Percentiles rank a stretch among this genome's conserved stretches.
Evolutionary conservation across 179 eudicot genomes (phyloP).

Genomic region (Silene coronaria): DNA sequence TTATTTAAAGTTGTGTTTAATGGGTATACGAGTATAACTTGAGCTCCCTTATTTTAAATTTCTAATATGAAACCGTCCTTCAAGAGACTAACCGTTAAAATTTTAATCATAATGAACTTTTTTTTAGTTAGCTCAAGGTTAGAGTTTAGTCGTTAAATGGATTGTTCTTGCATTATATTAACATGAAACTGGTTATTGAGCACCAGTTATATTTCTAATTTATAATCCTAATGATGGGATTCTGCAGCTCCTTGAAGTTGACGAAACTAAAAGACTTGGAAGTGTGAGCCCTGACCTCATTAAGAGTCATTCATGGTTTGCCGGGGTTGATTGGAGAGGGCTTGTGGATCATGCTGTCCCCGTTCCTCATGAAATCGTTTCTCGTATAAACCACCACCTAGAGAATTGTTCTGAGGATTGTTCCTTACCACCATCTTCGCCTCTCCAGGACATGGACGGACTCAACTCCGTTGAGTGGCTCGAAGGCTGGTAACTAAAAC

Average conservation of each 20-base stretch:
- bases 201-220: too few species aligned
- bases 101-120: neutral
- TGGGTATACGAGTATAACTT: too few species aligned
- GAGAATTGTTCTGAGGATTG: slow-evolving; percentile 41
- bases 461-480: slow-evolving; percentile 76
- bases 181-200: neutral
- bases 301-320: slow-evolving; percentile 75
- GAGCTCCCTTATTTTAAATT: neutral
- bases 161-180: neutral
- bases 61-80: too few species aligned
- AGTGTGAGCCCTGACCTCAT: slow-evolving; percentile 53
- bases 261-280: slow-evolving; percentile 75
- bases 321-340: slow-evolving; percentile 58
- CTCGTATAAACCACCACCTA: slow-evolving; percentile 52
- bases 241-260: slow-evolving; percentile 73
- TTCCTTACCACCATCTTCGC: slow-evolving; percentile 35
- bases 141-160: neutral
- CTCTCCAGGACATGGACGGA: slow-evolving; percentile 36
- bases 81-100: neutral
- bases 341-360: slow-evolving; percentile 35
- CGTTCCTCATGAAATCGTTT: slow-evolving; percentile 55
- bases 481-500: slow-evolving; percentile 71
- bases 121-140: neutral
- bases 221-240: neutral
- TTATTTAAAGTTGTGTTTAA: too few species aligned